Conservation (phyloP, 2,329 filamentous ascomycete genomes). For the Pseudomassariella vexata region DNA sequence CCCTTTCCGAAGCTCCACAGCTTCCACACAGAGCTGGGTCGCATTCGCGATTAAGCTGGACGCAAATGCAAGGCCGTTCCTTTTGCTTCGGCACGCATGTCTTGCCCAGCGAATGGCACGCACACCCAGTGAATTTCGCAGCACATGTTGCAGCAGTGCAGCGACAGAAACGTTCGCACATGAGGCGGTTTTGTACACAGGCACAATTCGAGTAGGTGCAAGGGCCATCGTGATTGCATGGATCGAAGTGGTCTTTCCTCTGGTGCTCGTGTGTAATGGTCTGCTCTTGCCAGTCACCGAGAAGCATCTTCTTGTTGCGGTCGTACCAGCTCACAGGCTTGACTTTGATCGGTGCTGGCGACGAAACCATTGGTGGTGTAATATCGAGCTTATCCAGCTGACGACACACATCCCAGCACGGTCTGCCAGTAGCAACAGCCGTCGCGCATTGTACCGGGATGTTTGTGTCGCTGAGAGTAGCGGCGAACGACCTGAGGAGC, state of each 20-base stretch:
- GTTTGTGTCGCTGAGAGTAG: conserved; percentile 35
- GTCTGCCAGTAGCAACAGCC: conserved; percentile 42
- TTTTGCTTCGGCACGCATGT: conserved; percentile 51
- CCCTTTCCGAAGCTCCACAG: conserved; percentile 64
- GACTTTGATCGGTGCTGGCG: conserved; percentile 24
- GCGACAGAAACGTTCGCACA: conserved; percentile 69
- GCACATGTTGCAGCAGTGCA: conserved; percentile 55
- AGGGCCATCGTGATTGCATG: conserved; percentile 64
- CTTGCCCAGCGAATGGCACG: conserved; percentile 56
- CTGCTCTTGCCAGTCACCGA: conserved; percentile 50
- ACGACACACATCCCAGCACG: conserved; percentile 46
- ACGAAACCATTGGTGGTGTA: conserved; percentile 19
- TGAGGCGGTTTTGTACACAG: conserved; percentile 55
- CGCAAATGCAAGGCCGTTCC: conserved; percentile 62
- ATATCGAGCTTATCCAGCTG: conserved; percentile 35
- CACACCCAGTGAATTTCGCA: conserved; percentile 61
- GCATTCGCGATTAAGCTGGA: conserved; percentile 70
- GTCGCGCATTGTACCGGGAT: conserved; percentile 43
- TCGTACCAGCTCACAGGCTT: conserved; percentile 51
- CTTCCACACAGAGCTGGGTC: conserved; percentile 68
- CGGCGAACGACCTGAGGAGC: conserved; percentile 41
- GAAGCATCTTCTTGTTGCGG: conserved; percentile 46
- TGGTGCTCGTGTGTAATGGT: conserved; percentile 51
- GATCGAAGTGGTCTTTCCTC: conserved; percentile 51
- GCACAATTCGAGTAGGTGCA: conserved; percentile 56